phyloP scores from a whole-genome alignment of 148 eudicot genomes.

The Chenopodium suecicum region DNA sequence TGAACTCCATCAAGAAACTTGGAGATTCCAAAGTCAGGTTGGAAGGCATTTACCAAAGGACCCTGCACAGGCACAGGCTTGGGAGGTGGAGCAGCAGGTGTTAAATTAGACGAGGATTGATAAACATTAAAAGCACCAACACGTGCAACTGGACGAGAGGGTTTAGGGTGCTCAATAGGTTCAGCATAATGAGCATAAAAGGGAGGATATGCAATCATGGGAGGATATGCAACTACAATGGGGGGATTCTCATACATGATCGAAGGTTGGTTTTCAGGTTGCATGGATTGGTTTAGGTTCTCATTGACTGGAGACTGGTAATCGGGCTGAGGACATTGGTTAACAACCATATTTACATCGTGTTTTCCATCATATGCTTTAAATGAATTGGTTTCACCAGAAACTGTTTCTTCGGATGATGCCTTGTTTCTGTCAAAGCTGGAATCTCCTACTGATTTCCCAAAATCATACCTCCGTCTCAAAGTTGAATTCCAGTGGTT shows the following conservation, averaged over 20 bases:
- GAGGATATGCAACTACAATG: constrained; percentile 14
- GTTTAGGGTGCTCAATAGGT: constrained; percentile 28
- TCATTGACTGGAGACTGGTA: constrained; percentile 22
- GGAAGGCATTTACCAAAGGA: constrained; percentile 51
- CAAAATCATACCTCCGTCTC: constrained; percentile 44
- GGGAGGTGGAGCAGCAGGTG: constrained; percentile 19
- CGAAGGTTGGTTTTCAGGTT: constrained; percentile 23
- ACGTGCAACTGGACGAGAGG: constrained; percentile 63
- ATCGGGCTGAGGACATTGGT: constrained; percentile 27
- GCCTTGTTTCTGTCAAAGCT: constrained; percentile 44
- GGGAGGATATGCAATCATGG: constrained; percentile 7
- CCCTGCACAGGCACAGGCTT: constrained; percentile 43
- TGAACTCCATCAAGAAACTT: constrained; percentile 47
- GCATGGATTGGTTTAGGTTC: constrained; percentile 13
- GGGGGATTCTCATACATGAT: constrained; percentile 20
- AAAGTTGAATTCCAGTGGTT: constrained; percentile 91
- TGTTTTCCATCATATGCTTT: constrained; percentile 38
- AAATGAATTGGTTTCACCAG: constrained; percentile 46
- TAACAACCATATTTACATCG: constrained; percentile 19
- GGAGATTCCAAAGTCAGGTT: constrained; percentile 47
- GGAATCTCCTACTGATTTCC: constrained; percentile 31
- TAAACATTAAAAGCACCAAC: constrained; percentile 65
- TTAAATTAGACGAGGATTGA: constrained; percentile 33
- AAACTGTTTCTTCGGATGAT: constrained; percentile 64
- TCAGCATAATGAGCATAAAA: constrained; percentile 21